These are phyloP conservation scores for Corchorus capsularis DNA, from an alignment of 345 rosid genomes.

Conservation along the genomic window DNA sequence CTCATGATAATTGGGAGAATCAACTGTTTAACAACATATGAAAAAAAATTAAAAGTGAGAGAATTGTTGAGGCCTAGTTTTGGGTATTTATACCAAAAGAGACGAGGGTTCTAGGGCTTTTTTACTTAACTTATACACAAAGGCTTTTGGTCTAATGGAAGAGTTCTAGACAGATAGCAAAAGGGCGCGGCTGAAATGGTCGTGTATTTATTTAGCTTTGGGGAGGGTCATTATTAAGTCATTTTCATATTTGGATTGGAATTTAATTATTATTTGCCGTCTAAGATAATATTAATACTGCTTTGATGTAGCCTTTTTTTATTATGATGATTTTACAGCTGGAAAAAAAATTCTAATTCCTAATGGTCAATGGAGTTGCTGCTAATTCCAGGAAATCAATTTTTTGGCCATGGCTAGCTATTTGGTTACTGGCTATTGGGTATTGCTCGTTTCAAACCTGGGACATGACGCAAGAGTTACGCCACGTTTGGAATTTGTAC, in stretches of 20 bases:
- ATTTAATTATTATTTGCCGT: neutral
- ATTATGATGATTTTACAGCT: neutral
- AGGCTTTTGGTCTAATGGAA: neutral
- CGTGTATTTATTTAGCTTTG: neutral
- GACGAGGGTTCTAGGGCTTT: neutral
- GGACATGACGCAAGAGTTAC: neutral
- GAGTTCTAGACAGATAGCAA: neutral
- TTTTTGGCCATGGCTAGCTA: neutral
- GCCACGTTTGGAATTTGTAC: neutral
- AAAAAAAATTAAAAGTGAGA: neutral
- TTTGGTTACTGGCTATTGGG: neutral
- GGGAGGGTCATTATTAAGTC: too few species aligned
- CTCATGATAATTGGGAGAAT: constrained; percentile 58
- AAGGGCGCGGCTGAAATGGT: neutral
- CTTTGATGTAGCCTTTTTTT: neutral
- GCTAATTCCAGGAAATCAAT: neutral
- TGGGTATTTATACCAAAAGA: constrained; percentile 17
- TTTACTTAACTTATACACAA: constrained; percentile 5
- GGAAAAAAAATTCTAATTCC: neutral
- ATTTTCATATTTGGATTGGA: neutral
- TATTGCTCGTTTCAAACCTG: neutral
- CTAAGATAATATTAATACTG: neutral
- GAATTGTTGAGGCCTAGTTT: neutral
- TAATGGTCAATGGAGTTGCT: neutral
- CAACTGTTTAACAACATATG: constrained; percentile 26